Percentiles rank a stretch among this genome's conserved stretches.
Conservation (phyloP, 495 filamentous ascomycete genomes). For the Penicillium coffeae region DNA sequence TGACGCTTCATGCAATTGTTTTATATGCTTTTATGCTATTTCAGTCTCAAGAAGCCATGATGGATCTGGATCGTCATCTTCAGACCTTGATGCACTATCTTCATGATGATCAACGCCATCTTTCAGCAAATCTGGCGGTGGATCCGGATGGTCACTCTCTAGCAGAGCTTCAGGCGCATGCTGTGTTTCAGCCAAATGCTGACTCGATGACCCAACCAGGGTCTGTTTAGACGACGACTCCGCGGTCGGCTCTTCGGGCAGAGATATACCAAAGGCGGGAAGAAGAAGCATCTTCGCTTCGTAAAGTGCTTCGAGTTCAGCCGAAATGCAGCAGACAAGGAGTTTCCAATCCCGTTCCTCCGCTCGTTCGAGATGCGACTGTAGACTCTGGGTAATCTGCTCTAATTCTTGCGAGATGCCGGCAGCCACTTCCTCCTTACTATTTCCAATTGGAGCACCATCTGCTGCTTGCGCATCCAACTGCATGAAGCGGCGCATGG, state of each 20-base stretch:
- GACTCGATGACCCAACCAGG: constrained; percentile 4
- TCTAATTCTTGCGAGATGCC: constrained; percentile 42
- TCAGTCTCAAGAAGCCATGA: constrained; percentile 37
- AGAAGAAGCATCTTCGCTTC: constrained; percentile 65
- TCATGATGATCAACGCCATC: constrained; percentile 27
- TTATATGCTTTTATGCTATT: background rate
- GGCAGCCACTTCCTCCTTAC: constrained; percentile 27
- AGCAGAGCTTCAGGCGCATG: constrained; percentile 12
- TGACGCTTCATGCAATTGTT: background rate
- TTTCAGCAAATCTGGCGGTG: constrained; percentile 37
- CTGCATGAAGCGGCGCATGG: constrained; percentile 47
- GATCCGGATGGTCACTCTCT: constrained; percentile 32
- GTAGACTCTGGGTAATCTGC: constrained; percentile 36
- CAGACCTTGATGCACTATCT: constrained; percentile 27
- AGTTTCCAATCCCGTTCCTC: constrained; percentile 72
- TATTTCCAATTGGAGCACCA: constrained; percentile 6
- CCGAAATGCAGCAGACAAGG: constrained; percentile 80
- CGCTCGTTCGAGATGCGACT: constrained; percentile 37
- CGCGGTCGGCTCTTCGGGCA: constrained; percentile 4
- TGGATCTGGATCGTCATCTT: constrained; percentile 49
- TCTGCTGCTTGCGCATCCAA: constrained; percentile 18
- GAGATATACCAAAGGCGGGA: constrained; percentile 26
- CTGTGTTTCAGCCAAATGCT: background rate
- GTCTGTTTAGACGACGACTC: constrained; percentile 4
- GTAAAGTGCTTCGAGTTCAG: constrained; percentile 79